Conservation (phyloP, 2,329 filamentous ascomycete species). For the Taxawa tesnikishii region DNA sequence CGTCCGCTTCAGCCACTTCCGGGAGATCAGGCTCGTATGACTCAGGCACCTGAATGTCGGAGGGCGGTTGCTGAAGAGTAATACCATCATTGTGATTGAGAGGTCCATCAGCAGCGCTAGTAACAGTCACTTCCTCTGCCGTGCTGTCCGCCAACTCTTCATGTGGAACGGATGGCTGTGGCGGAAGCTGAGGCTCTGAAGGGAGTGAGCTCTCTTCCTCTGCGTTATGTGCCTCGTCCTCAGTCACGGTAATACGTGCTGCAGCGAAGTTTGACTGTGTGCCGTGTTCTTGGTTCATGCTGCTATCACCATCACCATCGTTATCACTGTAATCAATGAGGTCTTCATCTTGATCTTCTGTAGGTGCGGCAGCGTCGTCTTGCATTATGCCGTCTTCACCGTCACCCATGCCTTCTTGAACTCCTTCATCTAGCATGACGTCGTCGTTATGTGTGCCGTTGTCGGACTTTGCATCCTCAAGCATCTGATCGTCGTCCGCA, state of each 20-base stretch:
- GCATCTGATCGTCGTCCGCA: slow-evolving; percentile 42
- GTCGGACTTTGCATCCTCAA: slow-evolving; percentile 36
- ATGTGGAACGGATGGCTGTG: slow-evolving; percentile 4
- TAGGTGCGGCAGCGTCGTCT: slow-evolving; percentile 7
- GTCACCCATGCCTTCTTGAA: slow-evolving; percentile 15
- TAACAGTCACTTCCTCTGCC: too few relatives aligned
- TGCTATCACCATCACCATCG: slow-evolving; percentile 10
- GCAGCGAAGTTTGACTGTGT: not conserved
- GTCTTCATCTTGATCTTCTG: slow-evolving; percentile 18
- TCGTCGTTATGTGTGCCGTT: slow-evolving; percentile 17
- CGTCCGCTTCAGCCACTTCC: too few relatives aligned
- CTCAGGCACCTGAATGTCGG: too few relatives aligned
- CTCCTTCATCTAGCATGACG: slow-evolving; percentile 18
- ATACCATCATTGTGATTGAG: too few relatives aligned
- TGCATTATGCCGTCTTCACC: slow-evolving; percentile 9
- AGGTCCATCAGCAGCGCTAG: too few relatives aligned
- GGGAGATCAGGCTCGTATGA: too few relatives aligned
- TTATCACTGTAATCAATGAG: slow-evolving; percentile 24
- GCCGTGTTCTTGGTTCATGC: not conserved
- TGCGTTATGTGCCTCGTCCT: too few relatives aligned
- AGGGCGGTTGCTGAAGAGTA: too few relatives aligned
- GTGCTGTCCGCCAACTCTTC: too few relatives aligned
- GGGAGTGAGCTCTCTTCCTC: too few relatives aligned
- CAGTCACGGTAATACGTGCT: not conserved
- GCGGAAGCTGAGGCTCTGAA: slow-evolving; percentile 1